Conservation (phyloP, 768 basidiomycete species). For the Rubroboletus satanas region DNA sequence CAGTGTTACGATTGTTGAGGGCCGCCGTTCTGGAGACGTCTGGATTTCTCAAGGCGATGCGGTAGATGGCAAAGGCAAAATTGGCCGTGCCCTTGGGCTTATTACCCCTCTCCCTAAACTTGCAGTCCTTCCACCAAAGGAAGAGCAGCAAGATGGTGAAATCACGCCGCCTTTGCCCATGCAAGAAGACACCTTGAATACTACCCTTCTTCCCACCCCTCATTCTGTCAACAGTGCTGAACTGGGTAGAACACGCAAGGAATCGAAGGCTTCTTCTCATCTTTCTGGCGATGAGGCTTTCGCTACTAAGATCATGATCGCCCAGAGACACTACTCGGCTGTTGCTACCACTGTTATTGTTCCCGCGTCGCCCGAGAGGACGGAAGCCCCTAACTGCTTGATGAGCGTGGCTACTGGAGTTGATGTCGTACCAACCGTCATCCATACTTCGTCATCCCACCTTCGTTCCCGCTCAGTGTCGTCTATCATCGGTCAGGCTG, state of each 20-base stretch:
- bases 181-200: slow-evolving; percentile 45
- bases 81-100: slow-evolving; percentile 61
- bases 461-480: slow-evolving; percentile 61
- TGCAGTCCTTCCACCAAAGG: slow-evolving; percentile 55
- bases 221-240: slow-evolving; percentile 55
- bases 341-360: slow-evolving; percentile 63
- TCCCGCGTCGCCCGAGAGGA: slow-evolving; percentile 44
- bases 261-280: slow-evolving; percentile 51
- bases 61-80: slow-evolving; percentile 57
- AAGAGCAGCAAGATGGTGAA: slow-evolving; percentile 35
- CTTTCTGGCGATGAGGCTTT: slow-evolving; percentile 48
- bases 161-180: slow-evolving; percentile 60
- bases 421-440: slow-evolving; percentile 23
- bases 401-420: slow-evolving; percentile 35
- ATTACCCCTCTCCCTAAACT: slow-evolving; percentile 62
- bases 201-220: slow-evolving; percentile 48
- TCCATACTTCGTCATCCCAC: slow-evolving; percentile 34
- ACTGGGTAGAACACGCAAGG: slow-evolving; percentile 48
- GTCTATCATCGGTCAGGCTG: slow-evolving; percentile 39
- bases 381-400: slow-evolving; percentile 1
- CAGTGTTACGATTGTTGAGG: slow-evolving; percentile 62
- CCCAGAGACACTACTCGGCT: slow-evolving; percentile 69
- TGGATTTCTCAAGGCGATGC: slow-evolving; percentile 75
- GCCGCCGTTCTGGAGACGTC: slow-evolving; percentile 67
- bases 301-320: slow-evolving; percentile 63